Base-by-base conservation (phyloP, 1,284 basidiomycete genomes). In the Rugosomyces carneus region DNA sequence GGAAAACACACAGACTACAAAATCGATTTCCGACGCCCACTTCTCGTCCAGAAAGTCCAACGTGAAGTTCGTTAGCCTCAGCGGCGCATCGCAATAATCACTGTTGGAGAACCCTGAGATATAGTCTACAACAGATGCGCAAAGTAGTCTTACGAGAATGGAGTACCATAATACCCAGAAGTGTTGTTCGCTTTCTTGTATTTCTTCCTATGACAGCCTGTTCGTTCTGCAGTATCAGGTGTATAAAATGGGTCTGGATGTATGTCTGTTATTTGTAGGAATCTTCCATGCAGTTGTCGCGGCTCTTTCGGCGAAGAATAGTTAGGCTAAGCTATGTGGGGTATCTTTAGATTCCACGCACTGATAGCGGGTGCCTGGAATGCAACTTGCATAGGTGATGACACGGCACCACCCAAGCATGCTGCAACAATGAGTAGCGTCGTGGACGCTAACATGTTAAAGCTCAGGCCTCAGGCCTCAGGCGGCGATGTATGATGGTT, bases 11-110 rank as follows among this genome's bases (percentile, higher is more conserved):
- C 89, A 93, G 36, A 94, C 73, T 19, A 94, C 87, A 64, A 96
- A 97, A 64, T 97, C 93, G 37, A 97, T 77, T 57, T 90, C 83
- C 50, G 79, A 71, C 39, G 80, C 75, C 89, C 89, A 93, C 56
- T 91, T 77, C 58, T 82, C 73, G 47, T 84, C 81, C 48, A 95
- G 63, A 73, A 79, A 93, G 50, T 90, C 81, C 41, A 97, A 74
- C 2, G 91, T 91, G 37, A 80, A 73, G 61, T 93, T 88, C 38
- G 89, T 81, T 6, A 96, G 75, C 3, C 71, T 67, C 37, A 87
- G 68, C 0, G 93, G 91, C 11, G 91, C 79, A 65, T 97, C 93
- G 60, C 93, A 97, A 44, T 88, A 6, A 8, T 11, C 83, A 36
- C 89, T 93, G 59, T n/a, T 56, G 27, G 37, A 32, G 44, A 31